Evolutionary conservation across 2,329 filamentous ascomycete genomes (phyloP).

Genomic region (Trichoderma afroharzianum): DNA sequence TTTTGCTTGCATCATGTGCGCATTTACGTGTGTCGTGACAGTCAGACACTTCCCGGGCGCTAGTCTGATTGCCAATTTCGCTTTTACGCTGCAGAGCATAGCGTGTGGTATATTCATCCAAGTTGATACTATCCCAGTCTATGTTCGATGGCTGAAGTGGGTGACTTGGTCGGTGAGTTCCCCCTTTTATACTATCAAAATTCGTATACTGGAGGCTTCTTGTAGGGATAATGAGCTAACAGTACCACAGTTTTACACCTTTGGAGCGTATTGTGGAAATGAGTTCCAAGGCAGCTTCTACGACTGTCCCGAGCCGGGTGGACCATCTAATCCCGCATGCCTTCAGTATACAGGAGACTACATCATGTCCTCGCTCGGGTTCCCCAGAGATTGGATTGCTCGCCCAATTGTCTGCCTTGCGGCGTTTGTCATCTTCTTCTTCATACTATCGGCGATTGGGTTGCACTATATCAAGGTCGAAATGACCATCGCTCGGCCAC

Average conservation of each 20-base stretch:
- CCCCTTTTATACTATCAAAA: background rate
- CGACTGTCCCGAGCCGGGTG: constrained; percentile 62
- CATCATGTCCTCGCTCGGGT: constrained; percentile 65
- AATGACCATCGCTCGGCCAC: constrained; percentile 65
- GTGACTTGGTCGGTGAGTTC: constrained; percentile 53
- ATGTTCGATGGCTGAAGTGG: constrained; percentile 75
- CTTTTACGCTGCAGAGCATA: constrained; percentile 70
- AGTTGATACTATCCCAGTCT: constrained; percentile 67
- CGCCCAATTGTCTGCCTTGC: constrained; percentile 61
- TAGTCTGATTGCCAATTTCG: constrained; percentile 68
- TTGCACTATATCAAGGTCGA: constrained; percentile 63
- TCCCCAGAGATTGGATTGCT: constrained; percentile 64
- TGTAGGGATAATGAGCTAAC: background rate
- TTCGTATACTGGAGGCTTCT: background rate
- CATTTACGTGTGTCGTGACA: constrained; percentile 62
- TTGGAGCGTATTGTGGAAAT: constrained; percentile 67
- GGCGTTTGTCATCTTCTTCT: constrained; percentile 62
- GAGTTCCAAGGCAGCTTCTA: constrained; percentile 72
- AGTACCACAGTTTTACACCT: constrained; percentile 57
- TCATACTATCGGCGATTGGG: constrained; percentile 56
- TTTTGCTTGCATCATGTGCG: constrained; percentile 70
- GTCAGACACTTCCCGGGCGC: constrained; percentile 66
- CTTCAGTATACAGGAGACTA: constrained; percentile 65
- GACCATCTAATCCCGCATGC: constrained; percentile 62
- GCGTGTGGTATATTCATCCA: constrained; percentile 76